Conservation (phyloP, 2,329 filamentous ascomycete genomes). For the Zymoseptoria passerinii region DNA sequence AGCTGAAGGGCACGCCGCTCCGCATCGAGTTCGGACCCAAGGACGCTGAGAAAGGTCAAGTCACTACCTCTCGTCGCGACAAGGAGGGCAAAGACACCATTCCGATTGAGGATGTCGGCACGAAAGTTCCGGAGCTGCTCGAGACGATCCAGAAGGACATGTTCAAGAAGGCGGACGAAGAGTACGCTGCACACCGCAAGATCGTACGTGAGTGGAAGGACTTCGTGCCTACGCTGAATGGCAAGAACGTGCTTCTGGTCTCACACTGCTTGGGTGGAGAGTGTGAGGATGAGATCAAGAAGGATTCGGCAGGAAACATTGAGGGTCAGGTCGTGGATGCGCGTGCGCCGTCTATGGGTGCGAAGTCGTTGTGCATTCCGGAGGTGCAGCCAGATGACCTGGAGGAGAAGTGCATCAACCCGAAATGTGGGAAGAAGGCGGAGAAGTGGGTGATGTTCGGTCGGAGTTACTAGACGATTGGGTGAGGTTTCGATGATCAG, state of each 20-base stretch:
- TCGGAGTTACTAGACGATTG: conserved; percentile 34
- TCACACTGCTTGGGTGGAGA: conserved; percentile 76
- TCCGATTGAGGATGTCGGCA: conserved; percentile 62
- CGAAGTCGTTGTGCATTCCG: conserved; percentile 68
- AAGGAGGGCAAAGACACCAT: conserved; percentile 73
- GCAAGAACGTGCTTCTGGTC: conserved; percentile 86
- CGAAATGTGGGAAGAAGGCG: conserved; percentile 67
- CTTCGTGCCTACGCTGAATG: conserved; percentile 80
- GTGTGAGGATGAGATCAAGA: conserved; percentile 94
- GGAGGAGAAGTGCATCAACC: conserved; percentile 77
- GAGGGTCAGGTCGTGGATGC: conserved; percentile 59
- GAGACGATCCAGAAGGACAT: conserved; percentile 86
- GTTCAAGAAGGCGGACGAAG: conserved; percentile 63
- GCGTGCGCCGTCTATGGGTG: conserved; percentile 65
- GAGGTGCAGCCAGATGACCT: conserved; percentile 75
- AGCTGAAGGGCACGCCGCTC: conserved; percentile 88
- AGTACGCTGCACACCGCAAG: conserved; percentile 73
- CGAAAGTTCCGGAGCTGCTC: conserved; percentile 69
- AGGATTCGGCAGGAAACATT: conserved; percentile 71
- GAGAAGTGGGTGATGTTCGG: conserved; percentile 93
- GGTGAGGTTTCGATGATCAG: background rate
- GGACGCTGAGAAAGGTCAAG: conserved; percentile 75
- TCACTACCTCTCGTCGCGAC: conserved; percentile 81
- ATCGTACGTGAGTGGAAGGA: conserved; percentile 79
- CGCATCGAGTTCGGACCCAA: conserved; percentile 94